Conservation (phyloP, 2,329 filamentous ascomycete genomes). For the Penicillium fuscoglaucum region DNA sequence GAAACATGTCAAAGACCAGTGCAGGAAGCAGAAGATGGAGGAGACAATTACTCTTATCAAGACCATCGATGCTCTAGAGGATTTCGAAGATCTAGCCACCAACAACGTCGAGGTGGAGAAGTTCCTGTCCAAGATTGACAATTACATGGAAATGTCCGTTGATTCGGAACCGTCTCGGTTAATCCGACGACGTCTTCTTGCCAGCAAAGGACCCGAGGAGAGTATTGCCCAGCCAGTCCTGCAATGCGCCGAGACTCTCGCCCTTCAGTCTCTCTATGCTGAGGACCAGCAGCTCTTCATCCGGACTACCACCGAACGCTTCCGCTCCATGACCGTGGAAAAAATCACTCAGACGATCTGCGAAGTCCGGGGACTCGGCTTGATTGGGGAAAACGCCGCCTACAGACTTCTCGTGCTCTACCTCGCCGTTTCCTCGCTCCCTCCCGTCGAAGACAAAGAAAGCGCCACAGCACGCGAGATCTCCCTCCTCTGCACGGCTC, state of each 20-base stretch:
- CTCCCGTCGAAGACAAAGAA: slow-evolving; percentile 42
- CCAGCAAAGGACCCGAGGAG: slow-evolving; percentile 30
- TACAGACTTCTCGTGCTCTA: slow-evolving; percentile 40
- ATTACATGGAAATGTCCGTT: slow-evolving; percentile 36
- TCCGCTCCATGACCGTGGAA: slow-evolving; percentile 36
- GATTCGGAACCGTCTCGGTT: slow-evolving; percentile 32
- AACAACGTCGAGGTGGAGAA: slow-evolving; percentile 38
- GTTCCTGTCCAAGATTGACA: slow-evolving; percentile 39
- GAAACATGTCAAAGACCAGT: slow-evolving; percentile 36
- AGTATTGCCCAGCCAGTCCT: slow-evolving; percentile 32
- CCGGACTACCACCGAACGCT: slow-evolving; percentile 36
- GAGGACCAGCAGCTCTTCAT: slow-evolving; percentile 42
- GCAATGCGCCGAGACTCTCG: slow-evolving; percentile 38
- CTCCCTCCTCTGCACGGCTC: slow-evolving; percentile 38
- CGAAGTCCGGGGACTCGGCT: slow-evolving; percentile 34
- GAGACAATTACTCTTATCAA: slow-evolving; percentile 39
- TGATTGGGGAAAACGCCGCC: slow-evolving; percentile 30
- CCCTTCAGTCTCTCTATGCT: slow-evolving; percentile 38
- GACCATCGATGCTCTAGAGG: slow-evolving; percentile 40
- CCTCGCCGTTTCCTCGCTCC: slow-evolving; percentile 36
- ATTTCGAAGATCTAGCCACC: slow-evolving; percentile 41
- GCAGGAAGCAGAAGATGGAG: slow-evolving; percentile 37
- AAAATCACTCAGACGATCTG: slow-evolving; percentile 33
- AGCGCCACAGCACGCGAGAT: slow-evolving; percentile 36
- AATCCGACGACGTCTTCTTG: slow-evolving; percentile 38